Evolutionary conservation across 2,329 filamentous ascomycete genomes (phyloP).

Genomic region (Aspergillus pseudoterreus): DNA sequence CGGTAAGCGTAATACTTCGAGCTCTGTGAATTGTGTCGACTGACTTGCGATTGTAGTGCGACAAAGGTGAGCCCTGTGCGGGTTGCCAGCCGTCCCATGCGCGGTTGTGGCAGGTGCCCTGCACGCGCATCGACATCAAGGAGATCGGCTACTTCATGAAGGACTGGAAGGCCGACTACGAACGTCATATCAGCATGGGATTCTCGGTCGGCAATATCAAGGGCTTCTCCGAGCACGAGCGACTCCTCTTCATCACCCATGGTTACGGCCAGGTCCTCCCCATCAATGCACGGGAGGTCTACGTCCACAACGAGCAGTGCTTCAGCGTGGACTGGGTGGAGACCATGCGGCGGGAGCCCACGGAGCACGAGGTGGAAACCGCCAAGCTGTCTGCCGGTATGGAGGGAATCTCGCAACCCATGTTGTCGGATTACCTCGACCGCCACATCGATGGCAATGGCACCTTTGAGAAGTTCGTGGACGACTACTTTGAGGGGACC

Average conservation of each 20-base stretch:
- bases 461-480: constrained; percentile 87
- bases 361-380: constrained; percentile 80
- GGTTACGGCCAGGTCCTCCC: constrained; percentile 92
- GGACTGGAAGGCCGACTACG: constrained; percentile 97
- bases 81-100: constrained; percentile 95
- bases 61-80: constrained; percentile 93
- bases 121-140: constrained; percentile 97
- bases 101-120: constrained; percentile 93
- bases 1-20: constrained; percentile 37
- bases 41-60: constrained; percentile 52
- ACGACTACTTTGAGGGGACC: constrained; percentile 94
- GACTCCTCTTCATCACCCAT: constrained; percentile 86
- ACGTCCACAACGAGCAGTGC: constrained; percentile 84
- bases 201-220: constrained; percentile 96
- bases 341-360: constrained; percentile 68
- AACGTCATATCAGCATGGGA: constrained; percentile 79
- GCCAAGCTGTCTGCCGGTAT: constrained; percentile 85
- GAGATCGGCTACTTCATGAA: constrained; percentile 99
- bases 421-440: constrained; percentile 88
- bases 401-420: constrained; percentile 76
- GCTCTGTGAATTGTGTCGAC: background rate
- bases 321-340: constrained; percentile 95
- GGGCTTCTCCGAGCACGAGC: constrained; percentile 64
- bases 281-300: constrained; percentile 90
- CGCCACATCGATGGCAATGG: constrained; percentile 88